These are phyloP conservation scores for Styphnolobium japonicum DNA, from an alignment of 306 rosid species.

Conservation along the genomic window DNA sequence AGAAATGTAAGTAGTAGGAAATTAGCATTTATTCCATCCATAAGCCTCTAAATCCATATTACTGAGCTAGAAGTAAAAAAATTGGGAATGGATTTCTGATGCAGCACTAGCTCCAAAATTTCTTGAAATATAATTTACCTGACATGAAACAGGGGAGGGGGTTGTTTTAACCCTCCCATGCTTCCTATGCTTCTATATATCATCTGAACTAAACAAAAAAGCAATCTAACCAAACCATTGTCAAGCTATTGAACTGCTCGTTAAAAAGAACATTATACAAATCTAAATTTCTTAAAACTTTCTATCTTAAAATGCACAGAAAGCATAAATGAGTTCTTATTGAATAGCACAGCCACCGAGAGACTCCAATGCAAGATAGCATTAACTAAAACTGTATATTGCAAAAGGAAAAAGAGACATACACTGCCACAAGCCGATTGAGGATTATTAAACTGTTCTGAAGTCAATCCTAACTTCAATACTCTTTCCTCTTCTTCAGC, in stretches of 20 bases:
- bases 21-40: background rate
- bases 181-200: background rate
- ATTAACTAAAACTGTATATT: background rate
- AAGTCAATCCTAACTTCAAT: conserved; percentile 65
- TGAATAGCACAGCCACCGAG: background rate
- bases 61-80: background rate
- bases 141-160: background rate
- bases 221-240: background rate
- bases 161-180: background rate
- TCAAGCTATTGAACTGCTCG: background rate
- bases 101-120: background rate
- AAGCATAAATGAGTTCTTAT: background rate
- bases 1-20: background rate
- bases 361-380: background rate
- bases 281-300: background rate
- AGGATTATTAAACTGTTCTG: conserved; percentile 75
- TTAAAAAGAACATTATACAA: background rate
- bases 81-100: background rate
- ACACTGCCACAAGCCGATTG: conserved; percentile 94
- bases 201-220: background rate
- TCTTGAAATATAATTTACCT: background rate
- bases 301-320: background rate
- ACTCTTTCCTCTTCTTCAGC: conserved; percentile 89
- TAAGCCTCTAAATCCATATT: background rate
- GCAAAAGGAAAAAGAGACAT: conserved; percentile 24